These are phyloP conservation scores for Begonia loranthoides DNA, from an alignment of 306 rosid genomes.

Conservation along the genomic window DNA sequence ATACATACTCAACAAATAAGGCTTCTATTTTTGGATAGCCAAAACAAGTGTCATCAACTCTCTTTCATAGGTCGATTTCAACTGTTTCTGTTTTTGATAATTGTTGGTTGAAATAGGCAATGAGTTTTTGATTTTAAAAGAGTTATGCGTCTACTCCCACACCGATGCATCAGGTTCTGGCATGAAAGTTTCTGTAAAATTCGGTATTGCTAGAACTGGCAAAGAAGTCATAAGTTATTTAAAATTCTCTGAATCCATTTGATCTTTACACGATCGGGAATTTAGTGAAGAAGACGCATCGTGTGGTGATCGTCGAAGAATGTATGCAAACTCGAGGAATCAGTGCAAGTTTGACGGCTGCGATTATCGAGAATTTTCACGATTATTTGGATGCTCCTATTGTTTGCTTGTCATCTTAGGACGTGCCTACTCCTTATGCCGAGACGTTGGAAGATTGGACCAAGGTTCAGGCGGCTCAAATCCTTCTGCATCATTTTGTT, in stretches of 20 bases:
- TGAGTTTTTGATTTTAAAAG: too few species aligned
- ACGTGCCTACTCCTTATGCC: slow-evolving; percentile 91
- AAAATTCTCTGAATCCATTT: slow-evolving; percentile 89
- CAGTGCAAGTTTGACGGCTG: slow-evolving; percentile 84
- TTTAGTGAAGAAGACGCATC: slow-evolving; percentile 84
- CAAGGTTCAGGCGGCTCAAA: slow-evolving; percentile 89
- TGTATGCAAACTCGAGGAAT: slow-evolving; percentile 97
- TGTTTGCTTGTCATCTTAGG: slow-evolving; percentile 80
- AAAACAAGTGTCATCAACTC: too few species aligned
- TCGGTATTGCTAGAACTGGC: too few species aligned
- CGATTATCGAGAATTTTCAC: slow-evolving; percentile 71
- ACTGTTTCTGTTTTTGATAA: too few species aligned
- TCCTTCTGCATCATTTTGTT: slow-evolving; percentile 3
- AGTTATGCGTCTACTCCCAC: too few species aligned
- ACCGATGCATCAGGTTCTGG: too few species aligned
- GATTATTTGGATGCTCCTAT: slow-evolving; percentile 93
- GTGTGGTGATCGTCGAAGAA: slow-evolving; percentile 84
- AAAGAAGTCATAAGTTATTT: too few species aligned
- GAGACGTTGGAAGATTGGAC: slow-evolving; percentile 90
- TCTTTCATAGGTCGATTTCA: too few species aligned
- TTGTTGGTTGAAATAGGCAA: too few species aligned
- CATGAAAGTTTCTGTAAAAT: too few species aligned
- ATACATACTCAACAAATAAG: slow-evolving; percentile 89
- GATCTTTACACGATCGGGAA: slow-evolving; percentile 82
- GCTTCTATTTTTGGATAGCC: slow-evolving; percentile 73